Evolutionary conservation across 2,329 filamentous ascomycete species (phyloP), one percentile per base, ranked within the genome.

Genomic region (Neopestalotiopsis rosae): DNA sequence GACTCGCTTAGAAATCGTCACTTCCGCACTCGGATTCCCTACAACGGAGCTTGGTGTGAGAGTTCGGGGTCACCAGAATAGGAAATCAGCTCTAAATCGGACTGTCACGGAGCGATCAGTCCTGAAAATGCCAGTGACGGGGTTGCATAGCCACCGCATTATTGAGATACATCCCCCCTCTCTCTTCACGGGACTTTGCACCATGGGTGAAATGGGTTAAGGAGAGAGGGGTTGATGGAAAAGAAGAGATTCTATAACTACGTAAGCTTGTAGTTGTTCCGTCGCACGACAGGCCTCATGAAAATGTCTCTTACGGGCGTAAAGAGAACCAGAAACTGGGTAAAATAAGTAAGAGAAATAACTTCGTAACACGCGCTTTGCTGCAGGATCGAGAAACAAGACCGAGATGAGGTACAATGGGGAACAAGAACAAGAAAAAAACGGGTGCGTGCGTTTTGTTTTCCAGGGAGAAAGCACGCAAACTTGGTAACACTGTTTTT

Each of bases 341-440:
- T 14, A 67, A 17, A 52, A 10, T 9, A n/a, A 52, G 17, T 17
- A 52, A 52, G 14, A 52, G 45, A 49, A 52, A 20, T 20, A 52
- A 20, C n/a, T 49, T 34, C 72, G 73, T 69, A 52, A 58, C 63
- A 76, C 75, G 73, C 76, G 76, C 74, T 69, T 75, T 70, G 72
- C 74, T 79, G 76, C 76, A 79, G 77, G 76, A 79, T 78, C 76
- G 76, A 78, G 72, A 69, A 71, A 75, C 72, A 76, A 62, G 73
- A 75, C 76, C 74, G 73, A 79, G 76, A 79, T 79, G 74, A 79
- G 74, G 76, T 77, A 77, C 73, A 70, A 68, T 66, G 65, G 34
- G 10, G 10, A 52, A 20, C 24, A 28, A 28, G 24, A 28, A 28
- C 24, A 28, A 28, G 24, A 17, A 20, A 20, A 56, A 70, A 69